A percentile compares a stretch with the other conserved stretches of the same genome.
Conservation (phyloP, 2,329 filamentous ascomycete species). For the Botrytis hyacinthi region DNA sequence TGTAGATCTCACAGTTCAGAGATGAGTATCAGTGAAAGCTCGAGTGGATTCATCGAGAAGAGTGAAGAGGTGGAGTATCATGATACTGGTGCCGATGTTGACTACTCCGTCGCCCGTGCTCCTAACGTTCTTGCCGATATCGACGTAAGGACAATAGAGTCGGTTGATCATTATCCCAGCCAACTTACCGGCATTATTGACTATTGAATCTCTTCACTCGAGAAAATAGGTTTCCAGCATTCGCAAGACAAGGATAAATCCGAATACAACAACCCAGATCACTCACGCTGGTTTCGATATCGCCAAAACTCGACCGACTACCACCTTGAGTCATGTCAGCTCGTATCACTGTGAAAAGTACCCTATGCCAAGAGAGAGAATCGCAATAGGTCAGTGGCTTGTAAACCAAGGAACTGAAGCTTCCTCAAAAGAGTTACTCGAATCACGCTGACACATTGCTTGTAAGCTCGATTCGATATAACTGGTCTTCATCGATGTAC, state of each 20-base stretch:
- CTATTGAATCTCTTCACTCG: neutral
- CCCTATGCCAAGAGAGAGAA: neutral
- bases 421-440: too few relatives aligned
- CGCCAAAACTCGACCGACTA: neutral
- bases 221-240: neutral
- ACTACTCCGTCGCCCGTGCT: neutral
- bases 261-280: neutral
- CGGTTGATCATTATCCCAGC: neutral
- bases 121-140: neutral
- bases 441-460: neutral
- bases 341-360: neutral
- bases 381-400: neutral
- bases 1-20: neutral
- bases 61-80: too few relatives aligned
- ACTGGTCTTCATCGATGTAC: neutral
- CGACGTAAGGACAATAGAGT: neutral
- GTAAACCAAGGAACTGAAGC: neutral
- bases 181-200: neutral
- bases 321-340: neutral
- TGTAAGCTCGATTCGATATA: neutral
- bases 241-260: rapidly evolving
- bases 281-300: neutral
- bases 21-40: neutral
- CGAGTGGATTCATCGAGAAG: neutral
- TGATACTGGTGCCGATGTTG: too few relatives aligned